These are phyloP conservation scores for Avicennia marina DNA, from an alignment of 257 asterid species.

Conservation along the genomic window DNA sequence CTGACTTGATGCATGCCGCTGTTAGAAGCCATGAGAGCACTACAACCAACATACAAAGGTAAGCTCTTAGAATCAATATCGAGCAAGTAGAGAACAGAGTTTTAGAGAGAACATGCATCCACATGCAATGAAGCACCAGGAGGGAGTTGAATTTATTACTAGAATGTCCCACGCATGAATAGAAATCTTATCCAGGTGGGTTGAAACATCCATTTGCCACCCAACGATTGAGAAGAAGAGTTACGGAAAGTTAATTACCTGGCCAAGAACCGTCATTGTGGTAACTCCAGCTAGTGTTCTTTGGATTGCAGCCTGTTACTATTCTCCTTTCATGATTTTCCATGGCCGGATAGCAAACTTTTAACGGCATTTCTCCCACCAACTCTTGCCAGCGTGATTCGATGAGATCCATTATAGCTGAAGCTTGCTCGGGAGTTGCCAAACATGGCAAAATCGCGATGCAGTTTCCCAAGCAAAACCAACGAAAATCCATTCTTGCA, in stretches of 20 bases:
- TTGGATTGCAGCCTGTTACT: constrained; percentile 87
- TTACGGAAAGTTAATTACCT: constrained; percentile 32
- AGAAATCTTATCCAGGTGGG: too few species aligned
- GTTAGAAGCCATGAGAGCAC: constrained; percentile 88
- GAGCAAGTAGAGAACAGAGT: too few species aligned
- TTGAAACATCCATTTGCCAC: too few species aligned
- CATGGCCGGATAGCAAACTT: constrained; percentile 83
- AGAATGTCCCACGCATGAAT: too few species aligned
- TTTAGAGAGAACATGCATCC: too few species aligned
- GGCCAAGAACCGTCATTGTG: constrained; percentile 98
- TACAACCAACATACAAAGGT: constrained; percentile 34
- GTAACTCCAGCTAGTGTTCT: constrained; percentile 88
- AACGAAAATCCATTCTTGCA: constrained; percentile 85
- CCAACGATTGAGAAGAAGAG: too few species aligned
- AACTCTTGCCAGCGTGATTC: constrained; percentile 84
- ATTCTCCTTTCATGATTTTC: constrained; percentile 87
- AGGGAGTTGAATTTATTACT: too few species aligned
- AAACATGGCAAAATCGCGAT: constrained; percentile 72
- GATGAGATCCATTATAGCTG: constrained; percentile 86
- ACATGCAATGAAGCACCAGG: too few species aligned
- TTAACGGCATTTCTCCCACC: constrained; percentile 89
- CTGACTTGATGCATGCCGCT: constrained; percentile 86
- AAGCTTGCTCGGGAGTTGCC: constrained; percentile 88
- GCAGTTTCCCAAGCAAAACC: constrained; percentile 92
- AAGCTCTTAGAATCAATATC: too few species aligned